Conservation (phyloP, 768 basidiomycete species). For the Roridomyces roridus region DNA sequence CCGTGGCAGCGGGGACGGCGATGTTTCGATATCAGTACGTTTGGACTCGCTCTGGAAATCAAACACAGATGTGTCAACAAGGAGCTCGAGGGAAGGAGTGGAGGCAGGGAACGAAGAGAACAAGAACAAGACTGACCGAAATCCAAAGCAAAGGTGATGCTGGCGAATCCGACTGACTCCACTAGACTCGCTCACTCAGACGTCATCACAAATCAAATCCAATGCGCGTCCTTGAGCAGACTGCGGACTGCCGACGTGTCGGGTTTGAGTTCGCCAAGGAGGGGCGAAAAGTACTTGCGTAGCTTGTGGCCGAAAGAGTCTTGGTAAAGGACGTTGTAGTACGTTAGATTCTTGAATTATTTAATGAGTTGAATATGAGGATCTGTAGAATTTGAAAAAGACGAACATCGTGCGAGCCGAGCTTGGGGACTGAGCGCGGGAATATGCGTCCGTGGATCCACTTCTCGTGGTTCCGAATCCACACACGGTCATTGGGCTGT, state of each 20-base stretch:
- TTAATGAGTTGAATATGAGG: not conserved
- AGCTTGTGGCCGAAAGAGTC: constrained; percentile 55
- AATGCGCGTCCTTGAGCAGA: constrained; percentile 56
- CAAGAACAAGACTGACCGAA: too few relatives aligned
- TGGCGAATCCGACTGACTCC: not conserved
- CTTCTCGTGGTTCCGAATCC: constrained; percentile 21
- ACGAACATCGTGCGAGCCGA: constrained; percentile 15
- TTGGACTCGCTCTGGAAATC: too few relatives aligned
- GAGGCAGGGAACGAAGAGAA: too few relatives aligned
- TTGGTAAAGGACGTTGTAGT: constrained; percentile 58
- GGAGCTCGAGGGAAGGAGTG: too few relatives aligned
- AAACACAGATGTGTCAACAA: too few relatives aligned
- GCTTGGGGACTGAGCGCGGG: constrained; percentile 20
- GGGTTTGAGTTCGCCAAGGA: constrained; percentile 73
- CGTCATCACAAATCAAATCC: constrained; percentile 35
- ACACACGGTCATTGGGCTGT: constrained; percentile 18
- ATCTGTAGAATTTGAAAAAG: too few relatives aligned
- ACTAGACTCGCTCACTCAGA: not conserved
- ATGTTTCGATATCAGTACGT: too few relatives aligned
- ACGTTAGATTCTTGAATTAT: constrained; percentile 3
- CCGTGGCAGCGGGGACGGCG: too few relatives aligned
- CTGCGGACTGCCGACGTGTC: constrained; percentile 51
- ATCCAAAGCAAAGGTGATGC: too few relatives aligned
- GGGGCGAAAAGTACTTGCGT: constrained; percentile 66
- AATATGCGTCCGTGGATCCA: constrained; percentile 23